These are phyloP conservation scores for Pyrenula aspistea DNA, from an alignment of 495 filamentous ascomycete genomes.

Conservation along the genomic window DNA sequence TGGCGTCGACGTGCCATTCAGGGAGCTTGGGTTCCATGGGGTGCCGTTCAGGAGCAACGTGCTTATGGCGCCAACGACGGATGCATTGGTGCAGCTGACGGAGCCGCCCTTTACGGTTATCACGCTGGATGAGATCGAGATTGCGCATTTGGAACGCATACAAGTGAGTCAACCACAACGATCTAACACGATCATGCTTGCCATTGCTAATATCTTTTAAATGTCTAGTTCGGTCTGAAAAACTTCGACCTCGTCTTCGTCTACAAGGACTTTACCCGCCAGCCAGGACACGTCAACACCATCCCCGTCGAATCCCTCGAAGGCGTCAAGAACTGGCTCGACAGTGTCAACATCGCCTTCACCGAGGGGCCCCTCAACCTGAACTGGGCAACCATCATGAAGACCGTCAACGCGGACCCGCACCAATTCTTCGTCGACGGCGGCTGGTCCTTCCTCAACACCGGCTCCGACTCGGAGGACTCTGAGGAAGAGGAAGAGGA, in stretches of 20 bases:
- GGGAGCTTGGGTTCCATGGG: conserved; percentile 92
- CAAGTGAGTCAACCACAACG: conserved; percentile 45
- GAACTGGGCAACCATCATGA: conserved; percentile 99
- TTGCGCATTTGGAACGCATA: conserved; percentile 92
- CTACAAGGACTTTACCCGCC: conserved; percentile 86
- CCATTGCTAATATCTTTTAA: conserved; percentile 14
- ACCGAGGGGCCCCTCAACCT: conserved; percentile 93
- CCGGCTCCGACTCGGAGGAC: conserved; percentile 79
- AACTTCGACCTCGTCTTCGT: conserved; percentile 98
- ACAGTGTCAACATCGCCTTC: conserved; percentile 86
- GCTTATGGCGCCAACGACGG: conserved; percentile 87
- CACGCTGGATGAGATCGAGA: conserved; percentile 88
- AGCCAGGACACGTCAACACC: conserved; percentile 90
- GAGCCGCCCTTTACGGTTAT: conserved; percentile 95
- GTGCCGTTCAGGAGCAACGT: conserved; percentile 94
- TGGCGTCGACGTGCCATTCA: conserved; percentile 89
- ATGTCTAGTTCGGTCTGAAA: conserved; percentile 74
- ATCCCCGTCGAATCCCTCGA: conserved; percentile 94
- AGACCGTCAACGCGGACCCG: conserved; percentile 87
- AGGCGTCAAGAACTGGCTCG: conserved; percentile 94
- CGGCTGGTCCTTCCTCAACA: conserved; percentile 86
- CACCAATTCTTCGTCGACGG: conserved; percentile 92
- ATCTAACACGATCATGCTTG: too few species aligned
- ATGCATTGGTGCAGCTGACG: conserved; percentile 95
- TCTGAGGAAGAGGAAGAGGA: conserved; percentile 75